phyloP scores from a whole-genome alignment of 2,329 filamentous ascomycete genomes.

The Pyricularia grisea region DNA sequence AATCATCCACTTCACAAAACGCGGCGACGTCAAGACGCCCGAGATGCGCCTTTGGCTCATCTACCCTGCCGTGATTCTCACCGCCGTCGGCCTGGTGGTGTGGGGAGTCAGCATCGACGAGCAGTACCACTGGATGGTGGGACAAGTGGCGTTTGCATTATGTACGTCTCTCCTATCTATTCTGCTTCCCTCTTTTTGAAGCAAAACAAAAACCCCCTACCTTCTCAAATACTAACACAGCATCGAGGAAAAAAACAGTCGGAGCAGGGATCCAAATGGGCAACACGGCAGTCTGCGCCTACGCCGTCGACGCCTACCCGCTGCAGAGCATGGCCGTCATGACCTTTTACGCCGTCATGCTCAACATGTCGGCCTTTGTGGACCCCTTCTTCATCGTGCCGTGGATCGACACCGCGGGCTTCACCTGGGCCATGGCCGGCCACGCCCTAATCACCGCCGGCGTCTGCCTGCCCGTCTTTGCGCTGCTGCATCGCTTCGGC shows the following conservation, averaged over 20 bases:
- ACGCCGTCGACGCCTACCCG: conserved; percentile 46
- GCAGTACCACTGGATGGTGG: conserved; percentile 46
- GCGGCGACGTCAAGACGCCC: conserved; percentile 28
- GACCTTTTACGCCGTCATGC: conserved; percentile 43
- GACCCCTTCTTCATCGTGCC: conserved; percentile 38
- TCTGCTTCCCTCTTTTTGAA: too few species aligned
- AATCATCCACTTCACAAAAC: conserved; percentile 32
- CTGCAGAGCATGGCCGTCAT: conserved; percentile 43
- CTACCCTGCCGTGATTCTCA: conserved; percentile 40
- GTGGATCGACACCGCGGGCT: conserved; percentile 34
- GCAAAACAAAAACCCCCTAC: too few species aligned
- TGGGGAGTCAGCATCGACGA: conserved; percentile 47
- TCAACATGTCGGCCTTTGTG: conserved; percentile 39
- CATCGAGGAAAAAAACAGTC: conserved; percentile 20
- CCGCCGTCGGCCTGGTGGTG: conserved; percentile 37
- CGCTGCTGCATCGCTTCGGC: conserved; percentile 4
- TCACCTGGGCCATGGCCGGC: conserved; percentile 39
- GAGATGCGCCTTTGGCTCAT: conserved; percentile 48
- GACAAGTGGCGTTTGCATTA: conserved; percentile 44
- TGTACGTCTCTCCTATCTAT: conserved; percentile 24
- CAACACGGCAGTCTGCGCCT: conserved; percentile 41
- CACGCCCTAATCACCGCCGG: conserved; percentile 32
- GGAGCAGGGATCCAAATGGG: conserved; percentile 46
- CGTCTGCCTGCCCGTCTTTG: conserved; percentile 6
- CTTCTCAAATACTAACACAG: too few species aligned